Base-by-base conservation (phyloP, 371 early-diverging fungal genomes). In the Umbelopsis sp. region DNA sequence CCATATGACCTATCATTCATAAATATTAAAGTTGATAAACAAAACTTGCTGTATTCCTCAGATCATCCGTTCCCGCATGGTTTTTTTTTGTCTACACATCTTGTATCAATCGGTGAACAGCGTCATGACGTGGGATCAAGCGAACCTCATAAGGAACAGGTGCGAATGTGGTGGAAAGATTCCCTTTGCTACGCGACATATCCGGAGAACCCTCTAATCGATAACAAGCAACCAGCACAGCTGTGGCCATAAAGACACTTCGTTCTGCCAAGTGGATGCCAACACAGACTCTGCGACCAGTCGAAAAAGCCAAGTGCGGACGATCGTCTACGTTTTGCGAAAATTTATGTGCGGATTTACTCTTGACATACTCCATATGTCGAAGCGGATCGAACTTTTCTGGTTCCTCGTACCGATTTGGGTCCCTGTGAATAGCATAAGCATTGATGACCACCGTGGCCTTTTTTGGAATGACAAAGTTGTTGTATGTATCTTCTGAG, bases 221-320 rank as follows among this genome's bases (percentile, higher is more conserved):
- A 63, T 82, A 82, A 48, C 75, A 75, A 11, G 81, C 72, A 3
- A 83, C 35, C 20, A 84, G 12, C 32, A 70, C 71, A 9, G 79
- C 66, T 5, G 74, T 69, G 7, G 75, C 83, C 73, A 80, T 74
- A 57, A 75, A 86, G 48, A 86, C 8, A 52, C 63, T 81, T 6
- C 84, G 72, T 65, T 83, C 82, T 16, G 86, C 86, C 7, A 86
- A 64, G 65, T 83, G 82, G 48, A 83, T 77, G 10, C 86, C 86
- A 1, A 82, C 81, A 69, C 86, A 86, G 4, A 76, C 77, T 46
- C 86, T 76, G 6, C 86, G 79, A 2, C 86, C 86, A 3, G 80
- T 78, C 2, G 79, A 80, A 63, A 86, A 81, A 3, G 78, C 72
- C 12, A 83, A 63, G 62, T 82, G 83, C 0, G 85, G 83, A 0